Evolutionary conservation across 192 early-diverging fungal species (phyloP).

Genomic region (Allomyces javanicus): DNA sequence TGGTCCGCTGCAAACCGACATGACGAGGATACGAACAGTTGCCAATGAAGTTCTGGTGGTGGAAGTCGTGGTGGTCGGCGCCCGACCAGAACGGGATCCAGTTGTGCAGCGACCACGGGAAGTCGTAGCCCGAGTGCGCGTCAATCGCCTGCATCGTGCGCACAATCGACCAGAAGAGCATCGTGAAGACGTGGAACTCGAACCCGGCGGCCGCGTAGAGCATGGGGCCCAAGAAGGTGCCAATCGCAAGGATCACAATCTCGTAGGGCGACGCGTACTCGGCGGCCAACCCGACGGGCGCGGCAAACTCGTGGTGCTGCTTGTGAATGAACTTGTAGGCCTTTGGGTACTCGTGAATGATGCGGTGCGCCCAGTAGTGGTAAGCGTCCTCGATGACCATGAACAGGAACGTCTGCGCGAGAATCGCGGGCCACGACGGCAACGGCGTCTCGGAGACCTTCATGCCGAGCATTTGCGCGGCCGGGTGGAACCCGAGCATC

Average conservation of each 20-base stretch:
- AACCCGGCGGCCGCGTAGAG: conserved; percentile 40
- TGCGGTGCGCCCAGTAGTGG: conserved; percentile 79
- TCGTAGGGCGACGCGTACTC: conserved; percentile 84
- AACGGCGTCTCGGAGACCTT: conserved; percentile 61
- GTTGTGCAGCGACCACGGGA: conserved; percentile 81
- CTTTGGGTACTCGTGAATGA: conserved; percentile 56
- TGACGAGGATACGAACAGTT: conserved; percentile 20
- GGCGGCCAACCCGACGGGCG: conserved; percentile 71
- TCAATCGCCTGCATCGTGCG: conserved; percentile 67
- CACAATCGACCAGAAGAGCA: conserved; percentile 64
- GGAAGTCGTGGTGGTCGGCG: conserved; percentile 84
- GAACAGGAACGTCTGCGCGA: conserved; percentile 46
- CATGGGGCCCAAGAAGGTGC: conserved; percentile 62
- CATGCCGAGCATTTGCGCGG: conserved; percentile 68
- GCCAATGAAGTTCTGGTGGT: conserved; percentile 62
- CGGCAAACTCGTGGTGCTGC: conserved; percentile 76
- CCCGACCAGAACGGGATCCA: conserved; percentile 77
- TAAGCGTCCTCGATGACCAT: conserved; percentile 75
- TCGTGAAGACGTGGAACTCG: conserved; percentile 64
- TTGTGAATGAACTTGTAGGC: conserved; percentile 88
- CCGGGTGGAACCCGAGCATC: conserved; percentile 71
- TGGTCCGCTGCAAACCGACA: conserved; percentile 17
- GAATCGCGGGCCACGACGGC: conserved; percentile 48
- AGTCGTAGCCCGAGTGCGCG: conserved; percentile 86
- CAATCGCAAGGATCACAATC: conserved; percentile 62